These are phyloP conservation scores for Moniliella sp. DNA, from an alignment of 1,284 basidiomycete species.

Conservation along the genomic window DNA sequence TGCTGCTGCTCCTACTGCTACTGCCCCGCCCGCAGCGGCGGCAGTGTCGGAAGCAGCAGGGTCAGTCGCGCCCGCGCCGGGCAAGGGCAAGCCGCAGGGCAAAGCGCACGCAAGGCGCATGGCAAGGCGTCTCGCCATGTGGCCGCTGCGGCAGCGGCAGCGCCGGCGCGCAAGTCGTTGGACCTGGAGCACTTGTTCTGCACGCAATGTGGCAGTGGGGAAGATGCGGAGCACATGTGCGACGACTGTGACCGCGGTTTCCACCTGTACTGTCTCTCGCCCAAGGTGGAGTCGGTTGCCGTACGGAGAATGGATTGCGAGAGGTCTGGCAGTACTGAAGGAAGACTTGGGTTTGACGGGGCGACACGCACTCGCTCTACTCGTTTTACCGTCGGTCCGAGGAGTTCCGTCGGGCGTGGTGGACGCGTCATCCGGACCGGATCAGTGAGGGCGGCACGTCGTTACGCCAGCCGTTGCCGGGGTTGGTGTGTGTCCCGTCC, in stretches of 20 bases:
- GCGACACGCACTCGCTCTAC: conserved; percentile 75
- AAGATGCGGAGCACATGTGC: conserved; percentile 75
- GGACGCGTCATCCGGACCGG: conserved; percentile 6
- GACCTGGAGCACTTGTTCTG: no score
- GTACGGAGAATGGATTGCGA: conserved; percentile 91
- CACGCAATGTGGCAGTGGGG: conserved; percentile 49
- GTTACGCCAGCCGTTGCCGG: conserved; percentile 11
- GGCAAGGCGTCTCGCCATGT: no score
- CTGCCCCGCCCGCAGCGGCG: not conserved
- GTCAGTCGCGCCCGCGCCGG: not conserved
- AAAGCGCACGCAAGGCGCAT: not conserved
- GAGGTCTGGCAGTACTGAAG: conserved; percentile 73
- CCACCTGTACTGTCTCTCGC: conserved; percentile 87
- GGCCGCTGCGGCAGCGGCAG: no score
- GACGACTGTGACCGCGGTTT: conserved; percentile 87
- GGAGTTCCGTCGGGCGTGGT: conserved; percentile 68
- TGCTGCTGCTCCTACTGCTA: not conserved
- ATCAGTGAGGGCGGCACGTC: conserved; percentile 5
- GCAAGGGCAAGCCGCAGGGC: not conserved
- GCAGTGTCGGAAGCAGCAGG: not conserved
- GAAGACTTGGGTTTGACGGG: conserved; percentile 94
- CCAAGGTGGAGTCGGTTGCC: conserved; percentile 61
- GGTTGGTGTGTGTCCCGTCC: conserved; percentile 43
- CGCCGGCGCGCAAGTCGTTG: no score
- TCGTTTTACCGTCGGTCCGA: conserved; percentile 76